Evolutionary conservation across 768 basidiomycete genomes (phyloP), one percentile per base, ranked within the genome.

Genomic region (Xerocomus potaroensis): DNA sequence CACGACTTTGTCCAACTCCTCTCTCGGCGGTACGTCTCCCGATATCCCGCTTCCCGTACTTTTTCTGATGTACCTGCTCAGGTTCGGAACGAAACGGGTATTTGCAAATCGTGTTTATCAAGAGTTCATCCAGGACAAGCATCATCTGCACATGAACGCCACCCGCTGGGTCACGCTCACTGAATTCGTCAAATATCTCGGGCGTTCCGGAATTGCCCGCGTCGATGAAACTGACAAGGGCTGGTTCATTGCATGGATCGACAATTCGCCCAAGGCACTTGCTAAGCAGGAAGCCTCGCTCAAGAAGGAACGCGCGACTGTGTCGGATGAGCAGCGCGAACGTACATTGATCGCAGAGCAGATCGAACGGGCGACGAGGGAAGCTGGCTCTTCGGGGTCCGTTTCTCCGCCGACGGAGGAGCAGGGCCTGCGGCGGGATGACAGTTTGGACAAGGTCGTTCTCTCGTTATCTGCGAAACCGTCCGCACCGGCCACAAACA

Each of bases 191-290:
- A 93, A 95, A 67, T 81, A 92, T 57, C 75, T 99, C 24, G 94
- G 95, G 2, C 75, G 91, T 30, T 71, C 75, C 2, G 94, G 96
- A 27, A 74, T 96, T 45, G 90, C 86, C 5, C 80, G 89, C 54
- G 96, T 96, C 22, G 96, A 98, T 62, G 95, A 98, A 71, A 97
- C 92, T 36, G 96, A 98, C 70, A 96, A 99, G 71, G 96, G 96
- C 1, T 93, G 90, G 84, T 99, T 94, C 66, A 77, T 99, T 51
- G 82, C 86, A 29, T 99, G 96, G 96, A 89, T 99, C 44, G 96
- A 99, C 67, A 97, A 78, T 67, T 89, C 88, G 47, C 96, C 96
- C 12, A 90, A 92, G 59, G 92, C 96, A 2, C 73, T 99, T 27
- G 91, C 89, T 8, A 91, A 92, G 26, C 62, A 89, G 78, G 90